Evolutionary conservation across 306 rosid genomes (phyloP), one percentile per base, ranked within the genome.

Genomic region (Glycine tomentella): DNA sequence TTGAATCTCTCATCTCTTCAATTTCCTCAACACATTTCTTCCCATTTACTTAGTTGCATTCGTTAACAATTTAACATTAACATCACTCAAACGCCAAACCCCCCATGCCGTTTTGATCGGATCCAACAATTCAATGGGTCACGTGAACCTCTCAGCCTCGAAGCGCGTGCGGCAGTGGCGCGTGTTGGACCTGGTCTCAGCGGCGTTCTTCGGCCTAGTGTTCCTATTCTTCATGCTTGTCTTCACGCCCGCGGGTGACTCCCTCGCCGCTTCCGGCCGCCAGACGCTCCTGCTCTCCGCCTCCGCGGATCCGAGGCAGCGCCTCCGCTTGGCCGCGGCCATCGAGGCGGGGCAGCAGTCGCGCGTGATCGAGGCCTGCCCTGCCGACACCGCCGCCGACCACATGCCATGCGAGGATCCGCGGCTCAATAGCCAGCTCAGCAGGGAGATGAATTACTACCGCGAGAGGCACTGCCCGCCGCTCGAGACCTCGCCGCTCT

Each of bases 351-450:
- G 31, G 1, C 31, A 25, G 31, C 31, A 87, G 69, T 86, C 80
- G 72, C 85, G 77, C 15, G 81, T 83, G 52, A 85, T 96, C 7
- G 97, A 96, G 55, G 88, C 94, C 0, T 96, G 98, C 85, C 89
- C 90, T 1, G 91, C 85, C n/a, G 91, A 87, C 4, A 80, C 85
- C 1, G 97, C 31, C 31, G 31, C 81, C 58, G 98, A 95, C 84
- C 93, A 95, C 85, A 95, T 95, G 99, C 99, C 99, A 9, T 95
- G 99, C 10, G 98, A 95, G 87, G 97, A 95, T 81, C 98, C 99
- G 12, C 78, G 90, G 71, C 69, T 88, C 40, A 93, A 93, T 83
- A 96, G 98, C 72, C 98, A 92, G 84, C 79, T 96, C 45, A 92
- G 97, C 64, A 85, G 99, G 31, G 98, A 93, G 51, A 96, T 93